phyloP scores from a whole-genome alignment of 148 eudicot genomes.

The Chenopodium berlandieri region DNA sequence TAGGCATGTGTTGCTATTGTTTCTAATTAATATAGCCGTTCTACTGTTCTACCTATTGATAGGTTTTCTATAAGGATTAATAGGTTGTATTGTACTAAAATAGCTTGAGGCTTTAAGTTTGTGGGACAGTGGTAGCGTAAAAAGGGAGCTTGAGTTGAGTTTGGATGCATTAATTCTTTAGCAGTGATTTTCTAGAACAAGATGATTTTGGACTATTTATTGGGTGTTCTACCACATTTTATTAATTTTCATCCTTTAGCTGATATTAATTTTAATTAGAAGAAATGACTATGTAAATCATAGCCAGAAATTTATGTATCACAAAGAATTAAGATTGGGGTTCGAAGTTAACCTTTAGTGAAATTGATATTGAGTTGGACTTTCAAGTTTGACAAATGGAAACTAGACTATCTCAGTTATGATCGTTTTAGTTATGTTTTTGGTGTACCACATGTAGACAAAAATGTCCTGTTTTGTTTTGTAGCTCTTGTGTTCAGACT shows the following conservation, averaged over 20 bases:
- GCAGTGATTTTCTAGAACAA: too few relatives aligned
- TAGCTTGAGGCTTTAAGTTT: neutral
- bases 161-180: neutral
- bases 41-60: neutral
- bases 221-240: too few relatives aligned
- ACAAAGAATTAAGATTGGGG: neutral
- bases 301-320: neutral
- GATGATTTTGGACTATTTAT: neutral
- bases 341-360: neutral
- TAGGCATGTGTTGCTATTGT: neutral
- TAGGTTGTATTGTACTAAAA: neutral
- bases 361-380: neutral
- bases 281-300: too few relatives aligned
- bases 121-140: neutral
- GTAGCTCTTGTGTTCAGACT: too few relatives aligned
- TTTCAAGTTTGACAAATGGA: neutral
- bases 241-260: too few relatives aligned
- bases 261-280: too few relatives aligned
- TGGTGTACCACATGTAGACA: neutral
- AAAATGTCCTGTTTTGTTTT: neutral
- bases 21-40: neutral
- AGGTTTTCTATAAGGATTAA: neutral
- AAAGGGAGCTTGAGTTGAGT: neutral
- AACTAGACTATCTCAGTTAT: neutral
- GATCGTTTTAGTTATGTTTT: neutral